Evolutionary conservation across 345 rosid species (phyloP), one percentile per base, ranked within the genome.

Genomic region (Citrus reticulata): DNA sequence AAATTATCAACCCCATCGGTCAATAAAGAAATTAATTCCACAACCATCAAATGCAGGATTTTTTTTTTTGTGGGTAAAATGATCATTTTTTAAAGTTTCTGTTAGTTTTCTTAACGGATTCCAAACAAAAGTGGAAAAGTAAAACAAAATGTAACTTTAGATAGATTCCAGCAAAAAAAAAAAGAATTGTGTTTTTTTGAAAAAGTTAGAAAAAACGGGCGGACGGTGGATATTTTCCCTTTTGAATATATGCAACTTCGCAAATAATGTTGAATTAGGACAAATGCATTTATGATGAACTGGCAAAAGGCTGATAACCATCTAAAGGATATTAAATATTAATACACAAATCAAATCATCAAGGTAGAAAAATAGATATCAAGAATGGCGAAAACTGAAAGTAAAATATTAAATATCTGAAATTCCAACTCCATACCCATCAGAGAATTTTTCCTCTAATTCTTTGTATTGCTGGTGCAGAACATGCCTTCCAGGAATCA

Each of bases 401-500:
- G 46, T 1, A 19, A 9, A 37, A 58, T 42, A 11, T 51, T 1
- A 68, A 46, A 46, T 24, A 71, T 25, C 34, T 71, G 61, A 62
- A 9, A 37, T 24, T 42, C 59, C 29, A 30, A 67, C 14, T 79
- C 80, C 92, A 81, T 81, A 93, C 98, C 90, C 90, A 74, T 94
- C 90, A 24, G 97, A 89, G 80, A 88, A 91, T 70, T 86, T 88
- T 67, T 83, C 87, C 30, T 90, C 91, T 61, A 94, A 81, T 80
- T 93, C 94, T 82, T 81, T 83, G 88, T 89, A 91, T 82, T 87
- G 87, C 37, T 94, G 89, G 72, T 90, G 82, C 34, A 94, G 84
- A 78, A 90, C 86, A 78, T 90, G 89, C 83, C 98, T 86, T 76
- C 97, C 97, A 69, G 97, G 90, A 82, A 96, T 82, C 58, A 91